These are phyloP conservation scores for Erodium trifolium DNA, from an alignment of 441 rosid genomes.

Conservation along the genomic window DNA sequence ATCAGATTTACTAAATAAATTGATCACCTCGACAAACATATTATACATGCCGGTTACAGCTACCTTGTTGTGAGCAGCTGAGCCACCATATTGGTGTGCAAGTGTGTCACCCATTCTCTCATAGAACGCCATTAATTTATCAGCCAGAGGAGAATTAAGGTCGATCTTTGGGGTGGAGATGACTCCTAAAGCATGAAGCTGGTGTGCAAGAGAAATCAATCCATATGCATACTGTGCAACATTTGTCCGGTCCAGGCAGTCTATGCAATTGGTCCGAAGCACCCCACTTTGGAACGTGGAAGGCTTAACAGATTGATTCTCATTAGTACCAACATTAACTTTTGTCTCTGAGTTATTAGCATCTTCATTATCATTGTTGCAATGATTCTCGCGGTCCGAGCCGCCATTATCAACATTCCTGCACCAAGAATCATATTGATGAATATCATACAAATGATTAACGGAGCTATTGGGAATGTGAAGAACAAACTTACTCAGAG, in stretches of 20 bases:
- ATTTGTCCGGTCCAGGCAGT: slow-evolving; percentile 97
- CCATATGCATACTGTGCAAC: slow-evolving; percentile 99
- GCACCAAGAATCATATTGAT: slow-evolving; percentile 12
- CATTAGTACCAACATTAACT: slow-evolving; percentile 29
- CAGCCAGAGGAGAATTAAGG: slow-evolving; percentile 76
- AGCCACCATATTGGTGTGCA: slow-evolving; percentile 98
- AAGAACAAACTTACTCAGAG: slow-evolving; percentile 49
- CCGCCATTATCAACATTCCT: slow-evolving; percentile 36
- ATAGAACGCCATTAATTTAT: slow-evolving; percentile 72
- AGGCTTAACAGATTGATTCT: slow-evolving; percentile 42
- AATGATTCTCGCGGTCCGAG: slow-evolving; percentile 30
- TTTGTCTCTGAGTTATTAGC: slow-evolving; percentile 33
- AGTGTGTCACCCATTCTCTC: slow-evolving; percentile 99
- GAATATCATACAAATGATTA: not conserved
- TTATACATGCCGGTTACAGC: slow-evolving; percentile 10
- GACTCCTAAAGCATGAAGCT: slow-evolving; percentile 75
- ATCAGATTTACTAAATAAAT: not conserved
- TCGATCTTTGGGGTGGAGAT: slow-evolving; percentile 58
- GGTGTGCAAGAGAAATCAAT: slow-evolving; percentile 85
- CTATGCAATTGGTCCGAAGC: slow-evolving; percentile 96
- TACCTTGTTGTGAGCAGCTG: slow-evolving; percentile 99
- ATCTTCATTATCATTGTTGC: slow-evolving; percentile 36
- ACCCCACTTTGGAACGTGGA: slow-evolving; percentile 76
- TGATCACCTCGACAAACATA: not conserved
- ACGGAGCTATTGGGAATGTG: not conserved